phyloP scores from a whole-genome alignment of 1,284 basidiomycete genomes.

The Mycosarcoma mackinlayi region DNA sequence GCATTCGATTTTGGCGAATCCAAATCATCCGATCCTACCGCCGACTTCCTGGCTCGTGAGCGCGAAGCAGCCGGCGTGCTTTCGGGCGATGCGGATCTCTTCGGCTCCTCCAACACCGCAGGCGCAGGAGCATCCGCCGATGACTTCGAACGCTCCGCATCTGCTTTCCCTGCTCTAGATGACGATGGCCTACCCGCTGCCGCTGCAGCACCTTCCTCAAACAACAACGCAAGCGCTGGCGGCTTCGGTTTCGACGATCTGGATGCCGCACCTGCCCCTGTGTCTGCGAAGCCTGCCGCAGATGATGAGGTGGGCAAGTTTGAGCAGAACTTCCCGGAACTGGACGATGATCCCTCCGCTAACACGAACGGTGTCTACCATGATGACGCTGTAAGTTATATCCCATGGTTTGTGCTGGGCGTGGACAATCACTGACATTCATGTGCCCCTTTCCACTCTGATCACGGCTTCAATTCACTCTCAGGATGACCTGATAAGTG shows the following conservation, averaged over 20 bases:
- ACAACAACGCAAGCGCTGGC: no score
- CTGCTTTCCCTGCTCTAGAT: conserved; percentile 72
- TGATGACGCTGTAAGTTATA: conserved; percentile 30
- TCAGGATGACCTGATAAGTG: conserved; percentile 67
- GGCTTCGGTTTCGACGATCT: conserved; percentile 46
- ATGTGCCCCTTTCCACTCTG: no score
- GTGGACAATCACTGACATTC: neutral
- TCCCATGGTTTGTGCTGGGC: no score
- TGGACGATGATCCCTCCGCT: conserved; percentile 71
- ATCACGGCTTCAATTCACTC: neutral
- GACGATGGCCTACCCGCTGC: conserved; percentile 63
- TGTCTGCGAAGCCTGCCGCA: conserved; percentile 22
- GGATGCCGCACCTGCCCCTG: conserved; percentile 21
- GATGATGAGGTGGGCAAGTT: conserved; percentile 87
- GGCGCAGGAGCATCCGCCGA: conserved; percentile 32
- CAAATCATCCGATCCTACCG: conserved; percentile 61
- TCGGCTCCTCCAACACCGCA: conserved; percentile 56
- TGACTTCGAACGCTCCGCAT: conserved; percentile 71
- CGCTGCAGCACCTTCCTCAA: no score
- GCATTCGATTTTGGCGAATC: conserved; percentile 58
- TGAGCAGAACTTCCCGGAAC: conserved; percentile 88
- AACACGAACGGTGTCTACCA: conserved; percentile 31
- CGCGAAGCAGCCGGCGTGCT: conserved; percentile 62
- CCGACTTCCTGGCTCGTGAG: conserved; percentile 67
- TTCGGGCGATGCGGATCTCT: conserved; percentile 57